Base-by-base conservation (phyloP, 257 asterid genomes). In the Echium plantagineum region DNA sequence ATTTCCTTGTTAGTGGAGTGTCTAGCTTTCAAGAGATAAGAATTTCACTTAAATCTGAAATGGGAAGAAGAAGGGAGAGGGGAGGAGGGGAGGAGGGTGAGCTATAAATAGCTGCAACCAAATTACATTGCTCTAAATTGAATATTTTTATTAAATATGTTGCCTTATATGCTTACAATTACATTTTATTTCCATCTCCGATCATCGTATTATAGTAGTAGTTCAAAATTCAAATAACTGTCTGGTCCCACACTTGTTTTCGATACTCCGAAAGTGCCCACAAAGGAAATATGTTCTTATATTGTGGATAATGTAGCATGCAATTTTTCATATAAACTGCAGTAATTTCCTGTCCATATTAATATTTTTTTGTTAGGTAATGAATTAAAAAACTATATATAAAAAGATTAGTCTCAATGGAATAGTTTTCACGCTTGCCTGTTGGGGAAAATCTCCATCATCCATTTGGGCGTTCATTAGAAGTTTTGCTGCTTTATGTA, bases 181-280 rank as follows among this genome's bases (percentile, higher is more conserved):
- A n/a, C n/a, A n/a, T n/a, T n/a, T n/a, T n/a, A n/a, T n/a, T n/a
- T n/a, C n/a, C n/a, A n/a, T n/a, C n/a, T n/a, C n/a, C n/a, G n/a
- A n/a, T n/a, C n/a, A n/a, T n/a, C n/a, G n/a, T n/a, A n/a, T n/a
- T n/a, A n/a, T n/a, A n/a, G n/a, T n/a, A n/a, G n/a, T n/a, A n/a
- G n/a, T n/a, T n/a, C n/a, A n/a, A n/a, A n/a, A n/a, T n/a, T n/a
- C 67, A 83, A 26, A 75, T 13, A 63, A 62, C 51, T 57, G 74
- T 71, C 1, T 78, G 72, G 52, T 77, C 60, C 90, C 90, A 85
- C 18, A 81, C 72, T 21, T 86, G 83, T 69, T 55, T 83, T 4
- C 95, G 88, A 55, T 89, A 89, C 74, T 89, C 96, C n/a, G 81
- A 82, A 1, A 89, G 72, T 13, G 97, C 94, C 94, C 90, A 89